Conservation (phyloP, 2,329 filamentous ascomycete genomes). For the Trichoderma koningii region DNA sequence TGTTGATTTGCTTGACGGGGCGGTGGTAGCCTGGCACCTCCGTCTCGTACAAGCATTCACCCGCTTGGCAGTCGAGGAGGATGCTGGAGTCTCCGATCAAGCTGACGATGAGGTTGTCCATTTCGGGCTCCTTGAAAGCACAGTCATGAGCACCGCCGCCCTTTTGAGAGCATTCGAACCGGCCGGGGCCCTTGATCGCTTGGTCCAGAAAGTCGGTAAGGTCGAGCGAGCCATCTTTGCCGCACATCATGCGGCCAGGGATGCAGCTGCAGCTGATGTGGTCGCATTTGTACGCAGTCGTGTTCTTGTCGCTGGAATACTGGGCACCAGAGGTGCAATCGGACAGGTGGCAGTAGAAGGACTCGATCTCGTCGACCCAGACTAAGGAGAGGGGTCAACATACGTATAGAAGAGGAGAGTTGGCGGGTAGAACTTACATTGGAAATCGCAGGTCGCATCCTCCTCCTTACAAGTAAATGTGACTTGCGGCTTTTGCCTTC, state of each 20-base stretch:
- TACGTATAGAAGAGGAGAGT: slow-evolving; percentile 1
- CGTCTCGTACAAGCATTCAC: slow-evolving; percentile 91
- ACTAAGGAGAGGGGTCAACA: slow-evolving; percentile 53
- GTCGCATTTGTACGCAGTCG: slow-evolving; percentile 81
- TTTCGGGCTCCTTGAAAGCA: slow-evolving; percentile 84
- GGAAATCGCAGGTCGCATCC: slow-evolving; percentile 82
- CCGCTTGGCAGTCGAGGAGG: slow-evolving; percentile 75
- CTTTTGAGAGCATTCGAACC: slow-evolving; percentile 72
- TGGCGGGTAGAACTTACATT: slow-evolving; percentile 62
- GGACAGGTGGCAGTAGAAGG: slow-evolving; percentile 91
- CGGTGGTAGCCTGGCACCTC: slow-evolving; percentile 88
- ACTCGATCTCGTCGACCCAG: slow-evolving; percentile 92
- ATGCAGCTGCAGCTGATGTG: slow-evolving; percentile 87
- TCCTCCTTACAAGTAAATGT: slow-evolving; percentile 88
- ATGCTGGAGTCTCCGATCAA: slow-evolving; percentile 95
- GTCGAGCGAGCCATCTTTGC: slow-evolving; percentile 87
- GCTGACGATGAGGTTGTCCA: slow-evolving; percentile 84
- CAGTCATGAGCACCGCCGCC: slow-evolving; percentile 67
- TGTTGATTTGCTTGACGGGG: slow-evolving; percentile 94
- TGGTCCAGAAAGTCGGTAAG: slow-evolving; percentile 84
- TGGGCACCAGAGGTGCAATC: slow-evolving; percentile 75
- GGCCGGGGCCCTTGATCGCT: slow-evolving; percentile 82
- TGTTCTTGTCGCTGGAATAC: slow-evolving; percentile 70
- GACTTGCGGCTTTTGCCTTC: slow-evolving; percentile 83
- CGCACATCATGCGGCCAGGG: slow-evolving; percentile 89